Percentiles rank a stretch among this genome's conserved stretches.
phyloP scores from a whole-genome alignment of 176 grass and related monocot species.

The Oryza nivara region DNA sequence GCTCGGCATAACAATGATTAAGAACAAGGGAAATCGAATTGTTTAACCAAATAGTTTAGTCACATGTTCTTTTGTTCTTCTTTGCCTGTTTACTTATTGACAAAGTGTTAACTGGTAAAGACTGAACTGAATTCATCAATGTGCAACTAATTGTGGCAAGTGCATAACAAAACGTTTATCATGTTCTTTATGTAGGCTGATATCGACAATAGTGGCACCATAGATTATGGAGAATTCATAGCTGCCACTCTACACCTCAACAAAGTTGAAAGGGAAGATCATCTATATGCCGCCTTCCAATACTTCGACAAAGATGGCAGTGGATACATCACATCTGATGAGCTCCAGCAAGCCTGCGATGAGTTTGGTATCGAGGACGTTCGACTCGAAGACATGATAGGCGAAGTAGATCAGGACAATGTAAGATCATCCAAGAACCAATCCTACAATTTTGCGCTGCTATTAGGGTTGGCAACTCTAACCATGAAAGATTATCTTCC shows the following conservation, averaged over 20 bases:
- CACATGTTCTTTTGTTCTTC: background rate
- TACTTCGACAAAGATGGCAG: constrained; percentile 75
- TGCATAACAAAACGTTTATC: background rate
- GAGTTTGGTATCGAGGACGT: constrained; percentile 68
- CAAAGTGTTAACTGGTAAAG: no score
- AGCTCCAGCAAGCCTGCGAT: constrained; percentile 66
- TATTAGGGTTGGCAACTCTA: background rate
- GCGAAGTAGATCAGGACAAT: constrained; percentile 70
- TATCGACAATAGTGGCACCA: constrained; percentile 71
- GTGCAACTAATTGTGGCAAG: background rate
- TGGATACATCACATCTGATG: constrained; percentile 67
- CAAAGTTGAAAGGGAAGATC: constrained; percentile 67
- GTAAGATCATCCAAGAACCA: constrained; percentile 24
- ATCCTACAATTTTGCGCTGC: background rate
- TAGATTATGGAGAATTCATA: constrained; percentile 76
- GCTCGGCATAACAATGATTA: background rate
- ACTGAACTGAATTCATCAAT: background rate
- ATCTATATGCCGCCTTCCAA: constrained; percentile 63
- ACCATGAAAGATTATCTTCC: background rate
- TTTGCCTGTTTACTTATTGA: background rate
- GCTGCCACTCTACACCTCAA: constrained; percentile 71
- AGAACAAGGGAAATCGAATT: background rate
- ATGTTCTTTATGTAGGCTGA: constrained; percentile 46
- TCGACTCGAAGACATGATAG: constrained; percentile 63
- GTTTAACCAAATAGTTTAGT: background rate